Evolutionary conservation across 2,329 filamentous ascomycete genomes (phyloP).

Genomic region (Trichoderma breve): DNA sequence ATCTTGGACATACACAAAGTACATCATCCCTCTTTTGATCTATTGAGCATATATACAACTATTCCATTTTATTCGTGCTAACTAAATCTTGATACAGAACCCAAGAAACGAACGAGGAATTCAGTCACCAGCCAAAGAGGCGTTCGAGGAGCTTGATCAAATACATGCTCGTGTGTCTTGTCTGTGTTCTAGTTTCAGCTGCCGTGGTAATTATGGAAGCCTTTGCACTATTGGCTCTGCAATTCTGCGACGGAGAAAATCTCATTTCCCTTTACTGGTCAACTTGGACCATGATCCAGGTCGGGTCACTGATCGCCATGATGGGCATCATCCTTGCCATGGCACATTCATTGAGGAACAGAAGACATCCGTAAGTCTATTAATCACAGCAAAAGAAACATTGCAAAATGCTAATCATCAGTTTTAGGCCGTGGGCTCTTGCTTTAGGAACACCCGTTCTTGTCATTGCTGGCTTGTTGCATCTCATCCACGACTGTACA

Average conservation of each 20-base stretch:
- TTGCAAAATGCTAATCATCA: not conserved
- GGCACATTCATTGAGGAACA: conserved; percentile 47
- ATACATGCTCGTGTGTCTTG: conserved; percentile 44
- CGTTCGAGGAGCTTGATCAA: conserved; percentile 39
- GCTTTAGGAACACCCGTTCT: conserved; percentile 60
- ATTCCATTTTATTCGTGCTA: not conserved
- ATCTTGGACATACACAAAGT: conserved; percentile 43
- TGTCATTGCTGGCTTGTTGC: conserved; percentile 54
- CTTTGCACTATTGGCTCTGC: conserved; percentile 51
- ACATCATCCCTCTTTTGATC: not conserved
- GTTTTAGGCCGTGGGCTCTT: conserved; percentile 53
- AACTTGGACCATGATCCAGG: conserved; percentile 59
- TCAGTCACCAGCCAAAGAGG: conserved; percentile 32
- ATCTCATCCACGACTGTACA: conserved; percentile 45
- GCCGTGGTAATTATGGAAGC: conserved; percentile 53
- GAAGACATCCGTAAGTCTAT: conserved; percentile 49
- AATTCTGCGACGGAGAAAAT: conserved; percentile 61
- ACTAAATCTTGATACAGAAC: conserved; percentile 27
- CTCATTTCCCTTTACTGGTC: conserved; percentile 61
- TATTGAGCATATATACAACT: not conserved
- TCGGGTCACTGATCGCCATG: conserved; percentile 58
- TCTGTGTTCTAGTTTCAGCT: conserved; percentile 46
- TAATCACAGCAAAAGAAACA: not conserved
- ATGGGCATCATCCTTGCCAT: conserved; percentile 55
- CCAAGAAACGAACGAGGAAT: conserved; percentile 39